phyloP scores from a whole-genome alignment of 2,329 filamentous ascomycete species.

The Verticillium tricorpus region DNA sequence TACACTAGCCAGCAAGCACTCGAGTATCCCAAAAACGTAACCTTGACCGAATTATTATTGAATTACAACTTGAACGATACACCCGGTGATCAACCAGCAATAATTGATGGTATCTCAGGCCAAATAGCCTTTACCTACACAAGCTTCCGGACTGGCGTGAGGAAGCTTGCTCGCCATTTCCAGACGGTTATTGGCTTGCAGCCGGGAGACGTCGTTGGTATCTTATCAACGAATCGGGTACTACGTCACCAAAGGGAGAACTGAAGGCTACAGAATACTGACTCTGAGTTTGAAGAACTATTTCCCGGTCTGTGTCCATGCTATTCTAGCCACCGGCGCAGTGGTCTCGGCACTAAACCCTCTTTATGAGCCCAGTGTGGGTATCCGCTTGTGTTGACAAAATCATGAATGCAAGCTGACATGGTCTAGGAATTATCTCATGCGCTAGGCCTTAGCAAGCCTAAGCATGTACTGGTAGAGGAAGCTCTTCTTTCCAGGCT shows the following conservation, averaged over 20 bases:
- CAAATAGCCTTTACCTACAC: constrained; percentile 6
- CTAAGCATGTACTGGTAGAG: constrained; percentile 5
- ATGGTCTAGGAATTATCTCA: constrained; percentile 3
- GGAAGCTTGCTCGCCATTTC: constrained; percentile 7
- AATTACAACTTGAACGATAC: constrained; percentile 7
- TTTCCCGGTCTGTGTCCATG: constrained; percentile 7
- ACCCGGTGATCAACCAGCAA: constrained; percentile 2
- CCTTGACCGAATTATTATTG: constrained; percentile 4
- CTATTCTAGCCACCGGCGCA: constrained; percentile 3
- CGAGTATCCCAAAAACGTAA: constrained; percentile 2
- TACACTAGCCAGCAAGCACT: constrained; percentile 2
- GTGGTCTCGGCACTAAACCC: constrained; percentile 9
- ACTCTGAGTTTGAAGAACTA: constrained; percentile 2
- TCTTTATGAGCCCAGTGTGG: constrained; percentile 4
- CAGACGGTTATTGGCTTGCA: background rate
- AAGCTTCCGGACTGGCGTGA: constrained; percentile 5
- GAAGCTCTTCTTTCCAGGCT: constrained; percentile 1
- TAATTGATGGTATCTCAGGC: constrained; percentile 7
- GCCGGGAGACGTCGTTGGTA: constrained; percentile 2
- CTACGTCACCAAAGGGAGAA: background rate
- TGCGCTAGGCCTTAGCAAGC: constrained; percentile 4
- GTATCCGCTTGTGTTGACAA: background rate
- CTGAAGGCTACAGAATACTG: background rate
- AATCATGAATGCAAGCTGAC: background rate
- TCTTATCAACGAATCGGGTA: constrained; percentile 8